These are phyloP conservation scores for Penicillium malachiteum DNA, from an alignment of 495 filamentous ascomycete species.

Conservation along the genomic window DNA sequence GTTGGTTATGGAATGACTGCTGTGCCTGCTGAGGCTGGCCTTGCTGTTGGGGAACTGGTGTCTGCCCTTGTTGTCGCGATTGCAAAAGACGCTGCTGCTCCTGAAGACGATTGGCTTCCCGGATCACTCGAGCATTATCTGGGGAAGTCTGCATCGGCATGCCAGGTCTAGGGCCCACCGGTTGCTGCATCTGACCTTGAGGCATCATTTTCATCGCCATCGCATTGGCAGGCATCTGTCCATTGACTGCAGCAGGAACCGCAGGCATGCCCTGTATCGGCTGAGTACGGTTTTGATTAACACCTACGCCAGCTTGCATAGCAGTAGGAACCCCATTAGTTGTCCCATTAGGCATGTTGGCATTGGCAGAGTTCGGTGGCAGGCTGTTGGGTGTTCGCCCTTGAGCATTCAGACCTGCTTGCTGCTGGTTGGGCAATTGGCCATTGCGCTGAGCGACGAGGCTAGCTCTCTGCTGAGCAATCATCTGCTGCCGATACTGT, in stretches of 20 bases:
- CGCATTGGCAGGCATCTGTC: constrained; percentile 50
- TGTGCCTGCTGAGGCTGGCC: constrained; percentile 39
- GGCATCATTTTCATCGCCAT: constrained; percentile 69
- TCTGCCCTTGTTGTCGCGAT: constrained; percentile 57
- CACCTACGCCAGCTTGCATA: constrained; percentile 32
- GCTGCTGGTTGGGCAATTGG: constrained; percentile 43
- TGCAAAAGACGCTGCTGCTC: constrained; percentile 65
- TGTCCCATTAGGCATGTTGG: constrained; percentile 27
- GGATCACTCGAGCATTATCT: constrained; percentile 51
- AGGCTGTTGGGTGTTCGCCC: constrained; percentile 40
- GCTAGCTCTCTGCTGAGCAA: constrained; percentile 57
- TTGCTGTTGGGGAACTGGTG: constrained; percentile 36
- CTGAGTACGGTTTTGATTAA: constrained; percentile 40
- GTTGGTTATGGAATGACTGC: constrained; percentile 43
- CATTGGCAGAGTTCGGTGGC: constrained; percentile 37
- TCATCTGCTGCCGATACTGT: constrained; percentile 63
- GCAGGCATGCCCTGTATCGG: constrained; percentile 41
- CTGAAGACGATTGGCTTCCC: constrained; percentile 63
- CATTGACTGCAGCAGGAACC: constrained; percentile 35
- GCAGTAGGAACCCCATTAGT: constrained; percentile 43
- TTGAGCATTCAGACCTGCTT: constrained; percentile 39
- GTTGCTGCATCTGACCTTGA: constrained; percentile 67
- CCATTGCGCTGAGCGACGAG: constrained; percentile 44
- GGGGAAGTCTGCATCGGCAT: constrained; percentile 56
- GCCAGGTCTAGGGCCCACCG: constrained; percentile 57